Evolutionary conservation across 2,329 filamentous ascomycete species (phyloP), one percentile per base, ranked within the genome.

Genomic region (Colletotrichum sp.): DNA sequence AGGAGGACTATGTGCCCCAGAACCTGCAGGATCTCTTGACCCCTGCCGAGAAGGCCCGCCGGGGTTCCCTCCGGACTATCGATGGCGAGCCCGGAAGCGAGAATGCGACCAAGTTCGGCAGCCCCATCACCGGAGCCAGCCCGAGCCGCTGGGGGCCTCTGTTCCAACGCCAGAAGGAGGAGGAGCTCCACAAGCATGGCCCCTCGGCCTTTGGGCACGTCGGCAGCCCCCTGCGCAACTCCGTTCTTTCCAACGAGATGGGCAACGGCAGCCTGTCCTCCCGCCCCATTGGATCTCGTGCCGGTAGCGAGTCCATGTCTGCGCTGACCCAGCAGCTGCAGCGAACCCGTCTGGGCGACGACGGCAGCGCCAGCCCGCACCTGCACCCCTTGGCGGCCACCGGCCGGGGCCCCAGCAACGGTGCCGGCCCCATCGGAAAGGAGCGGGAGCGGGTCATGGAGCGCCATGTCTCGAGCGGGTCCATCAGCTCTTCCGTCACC

Each of bases 1-100:
- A 98, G 83, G 96, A 98, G 81, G 96, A 98, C 80, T 95, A 97
- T 80, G 89, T 98, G 12, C 97, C 96, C 0, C 94, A 91, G 76
- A 90, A 92, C 73, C 85, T 93, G 43, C 91, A 92, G 79, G 92
- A 94, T 75, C 86, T 94, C 16, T 84, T 94, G 78, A 94, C 92
- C 5, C 91, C 92, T 2, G 90, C 91, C 16, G 92, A 94, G 80
- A 93, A 93, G 82, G 92, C 91, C 13, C 87, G 92, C 13, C 86
- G 92, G 64, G 91, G 92, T 14, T 93, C 92, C 3, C 84, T 90
- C 76, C 87, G 89, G 66, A 88, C 86, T 68, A 81, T 82, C n/a
- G 90, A 92, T n/a, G 88, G 89, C 48, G 89, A 91, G 32, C 84
- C 81, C 12, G 83, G 83, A 43, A 82, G 87, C 74, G 86, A 88